Percentiles rank a stretch among this genome's conserved stretches.
Conservation (phyloP, 129 eudicot genomes). For the Arctium lappa region DNA sequence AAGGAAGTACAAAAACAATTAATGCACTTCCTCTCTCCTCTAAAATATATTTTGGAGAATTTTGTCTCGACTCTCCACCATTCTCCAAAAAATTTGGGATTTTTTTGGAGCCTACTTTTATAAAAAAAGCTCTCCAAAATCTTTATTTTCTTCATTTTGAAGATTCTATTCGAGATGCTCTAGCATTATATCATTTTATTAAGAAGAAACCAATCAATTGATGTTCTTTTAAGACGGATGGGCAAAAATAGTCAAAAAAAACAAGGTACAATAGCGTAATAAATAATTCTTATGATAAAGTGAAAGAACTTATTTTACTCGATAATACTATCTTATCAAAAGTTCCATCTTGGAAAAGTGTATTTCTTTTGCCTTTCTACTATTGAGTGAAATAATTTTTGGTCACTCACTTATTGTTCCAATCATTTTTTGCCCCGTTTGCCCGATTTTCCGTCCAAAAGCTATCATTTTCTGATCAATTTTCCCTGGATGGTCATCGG, state of each 20-base stretch:
- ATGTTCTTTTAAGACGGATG: too few relatives aligned
- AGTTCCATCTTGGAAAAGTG: background rate
- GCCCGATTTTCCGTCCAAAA: background rate
- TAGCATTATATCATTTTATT: background rate
- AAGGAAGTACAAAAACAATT: too few relatives aligned
- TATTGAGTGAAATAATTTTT: background rate
- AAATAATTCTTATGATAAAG: background rate
- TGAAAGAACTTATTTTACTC: background rate
- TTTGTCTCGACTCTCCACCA: too few relatives aligned
- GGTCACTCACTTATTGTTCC: background rate
- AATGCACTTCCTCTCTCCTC: too few relatives aligned
- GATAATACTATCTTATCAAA: background rate
- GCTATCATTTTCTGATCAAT: background rate
- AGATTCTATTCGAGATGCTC: background rate
- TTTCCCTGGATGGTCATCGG: background rate
- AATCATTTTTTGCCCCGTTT: background rate
- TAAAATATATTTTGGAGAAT: too few relatives aligned
- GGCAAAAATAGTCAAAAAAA: too few relatives aligned
- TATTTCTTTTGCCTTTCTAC: background rate
- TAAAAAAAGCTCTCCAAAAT: background rate
- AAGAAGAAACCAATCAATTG: background rate
- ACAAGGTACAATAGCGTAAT: background rate
- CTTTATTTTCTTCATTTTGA: background rate
- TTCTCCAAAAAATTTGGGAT: background rate
- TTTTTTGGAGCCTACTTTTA: background rate